Evolutionary conservation across 176 grass and related monocot genomes (phyloP).

Genomic region (Chloris gayana): DNA sequence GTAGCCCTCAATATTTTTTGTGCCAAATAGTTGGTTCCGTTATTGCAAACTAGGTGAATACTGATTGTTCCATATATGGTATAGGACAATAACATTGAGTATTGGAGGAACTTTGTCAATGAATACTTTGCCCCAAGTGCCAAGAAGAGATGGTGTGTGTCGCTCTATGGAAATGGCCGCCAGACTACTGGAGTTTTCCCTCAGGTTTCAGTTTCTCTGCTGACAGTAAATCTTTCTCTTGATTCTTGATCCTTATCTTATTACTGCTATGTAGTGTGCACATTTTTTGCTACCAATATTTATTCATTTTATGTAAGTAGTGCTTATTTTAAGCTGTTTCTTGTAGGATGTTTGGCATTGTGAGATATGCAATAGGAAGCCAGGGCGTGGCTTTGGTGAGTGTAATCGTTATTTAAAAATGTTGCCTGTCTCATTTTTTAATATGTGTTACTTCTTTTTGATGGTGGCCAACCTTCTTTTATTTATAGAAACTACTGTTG

Average conservation of each 20-base stretch:
- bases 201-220: conserved; percentile 55
- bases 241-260: not conserved
- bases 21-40: not conserved
- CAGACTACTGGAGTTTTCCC: conserved; percentile 99
- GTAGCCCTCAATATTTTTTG: conserved; percentile 44
- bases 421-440: not conserved
- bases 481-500: conserved; percentile 83
- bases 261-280: not conserved
- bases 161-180: conserved; percentile 89
- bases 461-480: conserved; percentile 13
- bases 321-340: conserved; percentile 17
- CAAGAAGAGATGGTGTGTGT: conserved; percentile 99
- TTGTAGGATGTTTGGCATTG: conserved; percentile 98
- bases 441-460: not conserved
- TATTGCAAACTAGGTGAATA: not conserved
- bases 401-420: conserved; percentile 32
- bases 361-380: conserved; percentile 92
- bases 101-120: conserved; percentile 95
- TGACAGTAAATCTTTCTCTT: not conserved
- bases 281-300: not conserved
- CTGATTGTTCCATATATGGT: conserved; percentile 16
- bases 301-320: not conserved
- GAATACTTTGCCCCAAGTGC: conserved; percentile 95
- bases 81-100: conserved; percentile 98
- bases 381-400: conserved; percentile 93